Base-by-base conservation (phyloP, 108 stramenopile species). In the Skeletonema tropicum region DNA sequence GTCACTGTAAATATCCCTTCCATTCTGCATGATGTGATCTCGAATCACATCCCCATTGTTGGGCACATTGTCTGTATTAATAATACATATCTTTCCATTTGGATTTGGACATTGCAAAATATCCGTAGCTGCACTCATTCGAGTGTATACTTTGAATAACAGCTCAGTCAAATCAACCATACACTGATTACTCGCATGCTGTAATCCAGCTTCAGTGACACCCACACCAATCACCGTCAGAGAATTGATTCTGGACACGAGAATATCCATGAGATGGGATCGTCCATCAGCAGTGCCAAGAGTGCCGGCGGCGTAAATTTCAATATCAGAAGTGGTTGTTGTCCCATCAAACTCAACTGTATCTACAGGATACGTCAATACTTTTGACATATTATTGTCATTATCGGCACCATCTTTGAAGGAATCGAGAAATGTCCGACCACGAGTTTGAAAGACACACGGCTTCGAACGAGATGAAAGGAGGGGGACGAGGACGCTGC, bases 41-140 rank as follows among this genome's bases (percentile, higher is more conserved):
- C 77, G 89, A 70, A 96, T 82, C 21, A 86, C 73, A 71, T 70
- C 55, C 14, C 94, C 96, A 86, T 94, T 97, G 52, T 87, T 76
- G 23, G 93, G 90, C 21, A 97, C 89, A 84, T 97, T 97, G 80
- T 97, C 96, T 38, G 88, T 97, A 83, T 94, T 89, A 19, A 97
- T 70, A 36, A 97, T 66, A 58, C 83, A 90, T 15, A 92, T 69
- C 59, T 79, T 88, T 26, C 71, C 49, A n/a, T 60, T 39, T 45
- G 62, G 64, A 66, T 69, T 71, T 41, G 35, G 39, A 21, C 80
- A 74, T 39, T 19, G 68, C 71, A 58, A 30, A 30, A 11, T 74
- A 57, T 12, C 32, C 25, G 33, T 5, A 60, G 45, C n/a, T 0
- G 17, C 48, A 49, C 48, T 49, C 48, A 49, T 49, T 49, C 48